These are phyloP conservation scores for Capronia epimyces DNA, from an alignment of 2,329 filamentous ascomycete genomes.

Conservation along the genomic window DNA sequence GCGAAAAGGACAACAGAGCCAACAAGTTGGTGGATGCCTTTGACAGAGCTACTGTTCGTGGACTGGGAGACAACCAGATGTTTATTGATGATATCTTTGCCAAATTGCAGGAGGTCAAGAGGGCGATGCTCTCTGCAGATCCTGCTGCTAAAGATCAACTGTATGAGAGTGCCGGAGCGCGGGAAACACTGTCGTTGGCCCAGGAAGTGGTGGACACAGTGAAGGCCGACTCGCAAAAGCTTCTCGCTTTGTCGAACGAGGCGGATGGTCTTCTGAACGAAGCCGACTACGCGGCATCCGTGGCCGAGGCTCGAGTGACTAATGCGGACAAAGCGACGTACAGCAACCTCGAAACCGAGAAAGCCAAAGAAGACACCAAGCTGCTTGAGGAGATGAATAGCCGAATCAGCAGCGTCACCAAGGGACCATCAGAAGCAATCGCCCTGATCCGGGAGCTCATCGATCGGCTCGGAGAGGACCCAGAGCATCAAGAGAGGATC, in stretches of 20 bases:
- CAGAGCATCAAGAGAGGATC: slow-evolving; percentile 45
- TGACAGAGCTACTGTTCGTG: slow-evolving; percentile 45
- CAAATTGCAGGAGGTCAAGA: slow-evolving; percentile 34
- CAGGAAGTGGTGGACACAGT: slow-evolving; percentile 38
- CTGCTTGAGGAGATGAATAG: slow-evolving; percentile 40
- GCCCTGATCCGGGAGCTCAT: slow-evolving; percentile 39
- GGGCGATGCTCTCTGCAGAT: slow-evolving; percentile 32
- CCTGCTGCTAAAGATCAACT: slow-evolving; percentile 35
- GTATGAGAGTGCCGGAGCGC: slow-evolving; percentile 16
- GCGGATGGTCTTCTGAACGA: slow-evolving; percentile 49
- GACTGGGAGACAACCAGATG: slow-evolving; percentile 49
- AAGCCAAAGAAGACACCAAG: slow-evolving; percentile 46
- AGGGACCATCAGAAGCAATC: slow-evolving; percentile 37
- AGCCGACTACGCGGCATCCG: slow-evolving; percentile 50
- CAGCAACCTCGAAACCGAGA: slow-evolving; percentile 41
- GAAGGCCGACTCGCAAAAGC: slow-evolving; percentile 42
- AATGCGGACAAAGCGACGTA: slow-evolving; percentile 41
- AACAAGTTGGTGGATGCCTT: slow-evolving; percentile 48
- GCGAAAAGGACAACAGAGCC: slow-evolving; percentile 46
- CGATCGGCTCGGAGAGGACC: slow-evolving; percentile 34
- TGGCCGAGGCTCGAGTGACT: slow-evolving; percentile 47
- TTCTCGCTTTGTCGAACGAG: slow-evolving; percentile 44
- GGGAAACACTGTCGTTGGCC: slow-evolving; percentile 35
- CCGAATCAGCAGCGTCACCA: slow-evolving; percentile 40
- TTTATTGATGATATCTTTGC: slow-evolving; percentile 46